These are phyloP conservation scores for Talaromyces sp. DNA, from an alignment of 2,329 filamentous ascomycete species.

Conservation along the genomic window DNA sequence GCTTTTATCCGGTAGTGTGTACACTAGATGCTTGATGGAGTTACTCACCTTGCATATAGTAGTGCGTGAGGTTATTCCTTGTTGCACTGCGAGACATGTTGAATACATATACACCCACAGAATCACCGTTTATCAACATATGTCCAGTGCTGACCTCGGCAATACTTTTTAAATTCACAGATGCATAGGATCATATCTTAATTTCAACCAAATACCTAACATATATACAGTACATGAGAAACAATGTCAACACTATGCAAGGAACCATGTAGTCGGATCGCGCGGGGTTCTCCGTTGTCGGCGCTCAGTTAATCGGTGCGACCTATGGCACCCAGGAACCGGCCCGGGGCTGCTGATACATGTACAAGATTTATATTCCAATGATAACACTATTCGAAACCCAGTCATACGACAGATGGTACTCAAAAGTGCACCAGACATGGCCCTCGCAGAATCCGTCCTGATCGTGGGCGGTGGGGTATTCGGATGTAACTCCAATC, in stretches of 20 bases:
- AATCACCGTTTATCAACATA: no score
- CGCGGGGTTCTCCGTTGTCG: not conserved
- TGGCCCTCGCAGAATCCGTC: constrained; percentile 28
- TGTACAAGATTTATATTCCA: not conserved
- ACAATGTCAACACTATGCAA: no score
- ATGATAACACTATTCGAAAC: not conserved
- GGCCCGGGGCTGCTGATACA: no score
- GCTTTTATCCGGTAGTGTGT: not conserved
- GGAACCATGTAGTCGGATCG: no score
- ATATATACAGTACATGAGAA: no score
- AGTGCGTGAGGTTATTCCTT: not conserved
- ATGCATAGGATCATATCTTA: no score
- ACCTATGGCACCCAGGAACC: not conserved
- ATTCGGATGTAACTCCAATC: constrained; percentile 31
- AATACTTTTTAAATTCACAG: no score
- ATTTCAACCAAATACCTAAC: no score
- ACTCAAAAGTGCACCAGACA: not conserved
- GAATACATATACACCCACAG: no score
- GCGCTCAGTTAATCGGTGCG: not conserved
- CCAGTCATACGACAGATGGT: not conserved
- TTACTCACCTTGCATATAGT: not conserved
- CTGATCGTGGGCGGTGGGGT: constrained; percentile 39
- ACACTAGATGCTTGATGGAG: no score
- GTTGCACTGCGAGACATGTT: not conserved
- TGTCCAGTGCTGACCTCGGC: no score